Percentiles rank a stretch among this genome's conserved stretches.
Evolutionary conservation across 169 alveolate species (phyloP).

Genomic region (Hepatocystis sp.): DNA sequence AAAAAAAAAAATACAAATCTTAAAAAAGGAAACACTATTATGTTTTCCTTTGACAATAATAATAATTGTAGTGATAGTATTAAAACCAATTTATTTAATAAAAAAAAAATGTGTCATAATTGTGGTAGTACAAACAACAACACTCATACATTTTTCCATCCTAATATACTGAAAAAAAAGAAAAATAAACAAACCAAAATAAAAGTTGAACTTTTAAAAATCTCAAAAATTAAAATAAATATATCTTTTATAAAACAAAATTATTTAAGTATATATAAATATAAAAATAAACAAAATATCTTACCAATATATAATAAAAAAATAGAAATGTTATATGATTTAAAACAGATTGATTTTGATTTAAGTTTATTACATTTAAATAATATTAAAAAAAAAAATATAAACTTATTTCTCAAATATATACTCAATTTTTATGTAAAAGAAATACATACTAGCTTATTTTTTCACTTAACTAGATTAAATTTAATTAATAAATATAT

Average conservation of each 20-base stretch:
- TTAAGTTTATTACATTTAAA: conserved; percentile 7
- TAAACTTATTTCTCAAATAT: conserved; percentile 1
- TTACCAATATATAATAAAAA: too few relatives aligned
- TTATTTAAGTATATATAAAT: conserved; percentile 10
- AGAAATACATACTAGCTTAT: conserved; percentile 34
- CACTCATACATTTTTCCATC: too few relatives aligned
- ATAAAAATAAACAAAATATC: conserved; percentile 9
- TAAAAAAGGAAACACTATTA: not conserved
- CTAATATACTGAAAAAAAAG: too few relatives aligned
- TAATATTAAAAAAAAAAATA: conserved; percentile 14
- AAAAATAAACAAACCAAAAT: too few relatives aligned
- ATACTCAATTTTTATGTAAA: conserved; percentile 29
- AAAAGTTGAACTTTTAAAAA: conserved; percentile 10
- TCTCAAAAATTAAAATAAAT: not conserved
- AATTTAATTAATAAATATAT: conserved; percentile 35
- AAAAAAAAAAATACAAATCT: not conserved
- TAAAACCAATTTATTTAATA: too few relatives aligned
- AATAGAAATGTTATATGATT: conserved; percentile 6
- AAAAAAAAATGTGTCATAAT: too few relatives aligned
- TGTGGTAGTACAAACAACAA: too few relatives aligned
- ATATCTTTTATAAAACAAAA: conserved; percentile 14
- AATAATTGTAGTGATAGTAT: too few relatives aligned
- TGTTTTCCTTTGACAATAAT: too few relatives aligned
- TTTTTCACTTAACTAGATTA: conserved; percentile 33
- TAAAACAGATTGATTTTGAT: conserved; percentile 26